Conservation (phyloP, 2,329 filamentous ascomycete genomes). For the Xylaria sp. region DNA sequence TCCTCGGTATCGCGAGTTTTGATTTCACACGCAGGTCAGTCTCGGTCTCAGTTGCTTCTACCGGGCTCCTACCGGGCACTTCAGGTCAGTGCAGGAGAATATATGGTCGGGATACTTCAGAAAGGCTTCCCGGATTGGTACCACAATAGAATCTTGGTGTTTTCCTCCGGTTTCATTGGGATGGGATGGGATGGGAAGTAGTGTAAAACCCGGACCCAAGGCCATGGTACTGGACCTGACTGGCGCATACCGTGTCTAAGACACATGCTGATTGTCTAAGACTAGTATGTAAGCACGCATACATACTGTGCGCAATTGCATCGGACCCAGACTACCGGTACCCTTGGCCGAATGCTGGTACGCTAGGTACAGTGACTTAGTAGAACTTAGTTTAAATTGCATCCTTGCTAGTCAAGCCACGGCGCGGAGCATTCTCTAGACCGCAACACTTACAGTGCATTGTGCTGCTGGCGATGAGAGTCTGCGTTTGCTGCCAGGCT, state of each 20-base stretch:
- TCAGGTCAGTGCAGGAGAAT: not conserved
- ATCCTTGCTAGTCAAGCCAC: not conserved
- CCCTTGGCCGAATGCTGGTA: not conserved
- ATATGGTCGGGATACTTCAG: not conserved
- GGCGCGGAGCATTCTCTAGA: not conserved
- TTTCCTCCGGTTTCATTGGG: not conserved
- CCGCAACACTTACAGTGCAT: not conserved
- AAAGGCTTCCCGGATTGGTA: not conserved
- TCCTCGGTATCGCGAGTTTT: constrained; percentile 47
- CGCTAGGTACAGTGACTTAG: not conserved
- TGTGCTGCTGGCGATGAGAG: not conserved
- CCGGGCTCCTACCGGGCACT: not conserved
- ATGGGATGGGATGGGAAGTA: not conserved
- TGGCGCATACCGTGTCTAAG: constrained; percentile 3
- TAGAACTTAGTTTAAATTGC: not conserved
- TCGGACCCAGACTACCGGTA: not conserved
- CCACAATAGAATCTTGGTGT: not conserved
- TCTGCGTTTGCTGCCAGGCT: too few relatives aligned
- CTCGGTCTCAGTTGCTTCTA: not conserved
- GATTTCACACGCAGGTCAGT: not conserved
- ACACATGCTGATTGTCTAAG: not conserved
- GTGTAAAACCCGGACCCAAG: not conserved
- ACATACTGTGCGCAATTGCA: not conserved
- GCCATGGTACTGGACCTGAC: not conserved
- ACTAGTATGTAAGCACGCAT: not conserved